Percentiles rank a stretch among this genome's conserved stretches.
These are phyloP conservation scores for Coemansia sp. DNA, from an alignment of 192 early-diverging fungal genomes.

Conservation along the genomic window DNA sequence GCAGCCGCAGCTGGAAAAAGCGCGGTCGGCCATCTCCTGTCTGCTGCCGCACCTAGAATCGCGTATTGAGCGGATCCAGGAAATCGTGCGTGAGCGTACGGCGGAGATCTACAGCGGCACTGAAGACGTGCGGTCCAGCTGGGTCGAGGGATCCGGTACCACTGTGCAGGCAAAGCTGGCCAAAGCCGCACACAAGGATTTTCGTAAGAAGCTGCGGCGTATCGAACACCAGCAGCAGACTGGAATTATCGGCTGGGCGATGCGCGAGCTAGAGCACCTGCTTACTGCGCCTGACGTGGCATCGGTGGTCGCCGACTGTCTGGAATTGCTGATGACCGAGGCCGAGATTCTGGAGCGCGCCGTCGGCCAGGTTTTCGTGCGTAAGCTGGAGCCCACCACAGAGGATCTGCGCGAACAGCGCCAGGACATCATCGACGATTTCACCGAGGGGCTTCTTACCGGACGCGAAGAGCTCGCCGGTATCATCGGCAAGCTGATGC, in stretches of 20 bases:
- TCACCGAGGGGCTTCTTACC: conserved; percentile 66
- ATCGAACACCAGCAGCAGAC: conserved; percentile 62
- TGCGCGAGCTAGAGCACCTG: conserved; percentile 59
- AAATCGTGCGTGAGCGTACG: conserved; percentile 49
- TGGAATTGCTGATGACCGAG: conserved; percentile 74
- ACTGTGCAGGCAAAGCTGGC: conserved; percentile 60
- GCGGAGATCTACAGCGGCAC: conserved; percentile 45
- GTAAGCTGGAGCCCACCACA: conserved; percentile 58
- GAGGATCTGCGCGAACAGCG: conserved; percentile 55
- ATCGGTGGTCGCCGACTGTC: conserved; percentile 57
- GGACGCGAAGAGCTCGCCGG: conserved; percentile 71
- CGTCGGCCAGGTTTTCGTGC: conserved; percentile 59
- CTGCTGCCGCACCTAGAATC: conserved; percentile 48
- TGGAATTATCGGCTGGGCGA: conserved; percentile 59
- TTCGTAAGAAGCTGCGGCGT: conserved; percentile 63
- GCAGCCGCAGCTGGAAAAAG: conserved; percentile 44
- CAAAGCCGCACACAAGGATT: conserved; percentile 66
- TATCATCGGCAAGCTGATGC: conserved; percentile 69
- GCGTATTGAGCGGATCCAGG: conserved; percentile 47
- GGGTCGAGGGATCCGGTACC: conserved; percentile 54
- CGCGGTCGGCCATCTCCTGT: conserved; percentile 36
- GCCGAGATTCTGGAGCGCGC: conserved; percentile 70
- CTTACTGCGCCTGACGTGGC: conserved; percentile 61
- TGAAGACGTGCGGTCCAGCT: conserved; percentile 28
- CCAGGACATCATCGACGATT: conserved; percentile 65